Conservation (phyloP, 129 eudicot genomes). For the Logfia minima region DNA sequence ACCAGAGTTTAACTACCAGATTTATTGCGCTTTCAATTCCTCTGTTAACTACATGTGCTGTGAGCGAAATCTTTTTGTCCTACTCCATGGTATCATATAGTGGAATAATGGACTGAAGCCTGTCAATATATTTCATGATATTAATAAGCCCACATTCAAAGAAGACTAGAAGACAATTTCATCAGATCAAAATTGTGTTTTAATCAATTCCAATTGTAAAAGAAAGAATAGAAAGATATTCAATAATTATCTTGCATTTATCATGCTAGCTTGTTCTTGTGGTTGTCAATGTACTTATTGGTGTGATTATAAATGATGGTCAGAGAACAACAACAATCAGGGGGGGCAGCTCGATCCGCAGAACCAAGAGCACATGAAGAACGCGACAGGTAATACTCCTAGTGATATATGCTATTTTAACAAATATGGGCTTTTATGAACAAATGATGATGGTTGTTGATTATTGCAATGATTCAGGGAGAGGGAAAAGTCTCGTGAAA, state of each 20-base stretch:
- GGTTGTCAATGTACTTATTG: neutral
- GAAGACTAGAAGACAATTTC: neutral
- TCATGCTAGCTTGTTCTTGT: neutral
- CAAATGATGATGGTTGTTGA: neutral
- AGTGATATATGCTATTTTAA: neutral
- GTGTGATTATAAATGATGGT: neutral
- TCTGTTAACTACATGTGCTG: too few species aligned
- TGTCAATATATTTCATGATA: neutral
- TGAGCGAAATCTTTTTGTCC: too few species aligned
- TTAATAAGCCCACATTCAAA: neutral
- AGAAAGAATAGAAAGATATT: neutral
- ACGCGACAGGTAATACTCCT: slow-evolving; percentile 50
- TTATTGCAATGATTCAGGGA: slow-evolving; percentile 39
- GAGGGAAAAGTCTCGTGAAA: slow-evolving; percentile 90
- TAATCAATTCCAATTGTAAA: neutral
- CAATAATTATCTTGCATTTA: neutral
- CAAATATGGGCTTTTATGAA: neutral
- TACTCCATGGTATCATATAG: neutral
- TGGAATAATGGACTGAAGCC: neutral
- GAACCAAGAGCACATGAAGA: slow-evolving; percentile 88
- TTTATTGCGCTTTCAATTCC: too few species aligned
- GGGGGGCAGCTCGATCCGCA: slow-evolving; percentile 65
- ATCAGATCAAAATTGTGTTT: neutral
- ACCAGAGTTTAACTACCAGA: neutral
- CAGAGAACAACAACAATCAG: slow-evolving; percentile 74